Conservation (phyloP, 2,329 filamentous ascomycete genomes). For the Didymella segeticola region DNA sequence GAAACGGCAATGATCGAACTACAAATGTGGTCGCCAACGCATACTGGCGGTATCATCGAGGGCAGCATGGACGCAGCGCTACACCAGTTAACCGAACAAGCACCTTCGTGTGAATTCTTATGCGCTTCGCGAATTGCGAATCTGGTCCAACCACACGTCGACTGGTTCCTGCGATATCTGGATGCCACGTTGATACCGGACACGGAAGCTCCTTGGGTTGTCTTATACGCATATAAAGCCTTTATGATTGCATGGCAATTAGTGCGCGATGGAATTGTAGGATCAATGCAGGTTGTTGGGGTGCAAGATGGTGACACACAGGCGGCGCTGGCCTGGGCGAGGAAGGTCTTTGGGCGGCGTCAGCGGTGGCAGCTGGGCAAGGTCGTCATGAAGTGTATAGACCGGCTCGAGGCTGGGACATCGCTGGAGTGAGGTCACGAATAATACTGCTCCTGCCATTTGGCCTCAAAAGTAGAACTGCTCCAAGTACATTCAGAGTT, state of each 20-base stretch:
- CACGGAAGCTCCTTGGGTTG: slow-evolving; percentile 28
- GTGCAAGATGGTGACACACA: slow-evolving; percentile 23
- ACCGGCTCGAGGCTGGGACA: slow-evolving; percentile 13
- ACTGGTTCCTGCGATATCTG: slow-evolving; percentile 34
- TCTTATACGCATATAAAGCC: slow-evolving; percentile 30
- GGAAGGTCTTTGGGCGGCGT: slow-evolving; percentile 23
- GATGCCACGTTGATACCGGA: slow-evolving; percentile 19
- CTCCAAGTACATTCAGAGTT: too few relatives aligned
- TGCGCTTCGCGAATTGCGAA: slow-evolving; percentile 22
- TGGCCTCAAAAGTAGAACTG: too few relatives aligned
- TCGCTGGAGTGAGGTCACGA: neutral
- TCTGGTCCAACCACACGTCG: slow-evolving; percentile 27
- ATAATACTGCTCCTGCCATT: too few relatives aligned
- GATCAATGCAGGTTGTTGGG: slow-evolving; percentile 26
- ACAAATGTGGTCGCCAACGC: slow-evolving; percentile 34
- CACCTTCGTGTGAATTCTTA: slow-evolving; percentile 25
- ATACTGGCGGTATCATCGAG: slow-evolving; percentile 31
- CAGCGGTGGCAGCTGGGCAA: slow-evolving; percentile 27
- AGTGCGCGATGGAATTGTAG: slow-evolving; percentile 15
- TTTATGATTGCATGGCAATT: slow-evolving; percentile 36
- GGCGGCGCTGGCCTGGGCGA: slow-evolving; percentile 26
- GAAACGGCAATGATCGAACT: slow-evolving; percentile 34
- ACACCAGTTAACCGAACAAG: slow-evolving; percentile 23
- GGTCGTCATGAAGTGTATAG: slow-evolving; percentile 24
- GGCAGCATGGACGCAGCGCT: slow-evolving; percentile 25